Percentiles rank a stretch among this genome's conserved stretches.
phyloP scores from a whole-genome alignment of 495 filamentous ascomycete species.

The Hypoxylon cercidicola region DNA sequence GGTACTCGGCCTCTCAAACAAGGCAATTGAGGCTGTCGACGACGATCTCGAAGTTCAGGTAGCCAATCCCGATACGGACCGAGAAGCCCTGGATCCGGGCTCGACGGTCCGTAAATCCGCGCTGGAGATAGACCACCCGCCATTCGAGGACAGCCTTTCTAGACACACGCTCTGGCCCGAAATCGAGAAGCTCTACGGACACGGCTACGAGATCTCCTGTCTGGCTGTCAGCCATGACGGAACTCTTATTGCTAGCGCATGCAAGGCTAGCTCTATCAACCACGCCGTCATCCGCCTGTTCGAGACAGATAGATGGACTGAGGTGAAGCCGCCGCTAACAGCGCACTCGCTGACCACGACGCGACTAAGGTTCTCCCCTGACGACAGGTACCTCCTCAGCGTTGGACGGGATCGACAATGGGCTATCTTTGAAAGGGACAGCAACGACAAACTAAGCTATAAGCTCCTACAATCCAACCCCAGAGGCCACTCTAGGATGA shows the following conservation, averaged over 20 bases:
- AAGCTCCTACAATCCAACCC: slow-evolving; percentile 69
- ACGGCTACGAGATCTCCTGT: slow-evolving; percentile 97
- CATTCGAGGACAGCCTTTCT: slow-evolving; percentile 87
- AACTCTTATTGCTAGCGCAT: slow-evolving; percentile 85
- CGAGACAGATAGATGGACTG: slow-evolving; percentile 85
- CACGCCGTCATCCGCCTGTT: slow-evolving; percentile 95
- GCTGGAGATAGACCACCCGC: slow-evolving; percentile 71
- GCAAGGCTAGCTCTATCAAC: slow-evolving; percentile 88
- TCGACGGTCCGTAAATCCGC: slow-evolving; percentile 55
- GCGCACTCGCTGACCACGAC: slow-evolving; percentile 89
- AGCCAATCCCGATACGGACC: slow-evolving; percentile 51
- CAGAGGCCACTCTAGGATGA: slow-evolving; percentile 91
- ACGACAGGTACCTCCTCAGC: slow-evolving; percentile 80
- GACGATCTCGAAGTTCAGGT: slow-evolving; percentile 57
- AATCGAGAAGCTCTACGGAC: slow-evolving; percentile 95
- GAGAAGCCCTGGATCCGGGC: slow-evolving; percentile 55
- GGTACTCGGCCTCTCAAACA: slow-evolving; percentile 95
- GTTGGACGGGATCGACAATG: slow-evolving; percentile 93
- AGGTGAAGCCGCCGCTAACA: slow-evolving; percentile 81
- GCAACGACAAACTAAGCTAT: slow-evolving; percentile 56
- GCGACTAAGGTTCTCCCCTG: slow-evolving; percentile 76
- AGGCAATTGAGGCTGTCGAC: slow-evolving; percentile 75
- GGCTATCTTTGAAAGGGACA: slow-evolving; percentile 73
- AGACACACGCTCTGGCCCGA: slow-evolving; percentile 96
- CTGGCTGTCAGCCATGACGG: slow-evolving; percentile 83